Conservation (phyloP, 306 rosid species). For the Cyamopsis tetragonoloba region DNA sequence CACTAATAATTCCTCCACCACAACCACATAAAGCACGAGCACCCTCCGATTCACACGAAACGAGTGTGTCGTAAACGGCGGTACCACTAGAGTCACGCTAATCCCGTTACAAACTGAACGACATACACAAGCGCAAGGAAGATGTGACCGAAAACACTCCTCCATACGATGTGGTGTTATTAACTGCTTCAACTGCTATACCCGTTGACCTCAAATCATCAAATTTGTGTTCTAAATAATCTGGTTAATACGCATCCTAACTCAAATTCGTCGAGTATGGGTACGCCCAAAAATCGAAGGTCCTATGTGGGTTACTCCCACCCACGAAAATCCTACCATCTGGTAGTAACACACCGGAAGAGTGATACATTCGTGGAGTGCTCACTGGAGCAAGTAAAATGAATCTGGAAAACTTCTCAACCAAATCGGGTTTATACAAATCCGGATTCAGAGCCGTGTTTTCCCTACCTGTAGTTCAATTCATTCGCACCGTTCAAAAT, state of each 20-base stretch:
- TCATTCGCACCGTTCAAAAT: constrained; percentile 66
- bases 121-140: constrained; percentile 15
- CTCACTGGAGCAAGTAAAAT: constrained; percentile 35
- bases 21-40: constrained; percentile 32
- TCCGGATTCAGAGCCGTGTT: constrained; percentile 51
- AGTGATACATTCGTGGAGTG: constrained; percentile 66
- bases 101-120: constrained; percentile 6
- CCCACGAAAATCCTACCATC: constrained; percentile 75
- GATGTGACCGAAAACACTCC: constrained; percentile 37
- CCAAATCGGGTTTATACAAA: constrained; percentile 33
- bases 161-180: constrained; percentile 33
- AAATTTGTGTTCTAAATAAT: constrained; percentile 36
- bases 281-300: constrained; percentile 44
- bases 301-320: constrained; percentile 69
- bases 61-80: constrained; percentile 76
- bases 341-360: constrained; percentile 53
- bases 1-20: constrained; percentile 15
- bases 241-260: constrained; percentile 58
- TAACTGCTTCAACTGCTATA: constrained; percentile 30
- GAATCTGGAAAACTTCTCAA: constrained; percentile 27
- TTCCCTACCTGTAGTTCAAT: constrained; percentile 76
- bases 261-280: constrained; percentile 63
- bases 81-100: constrained; percentile 39
- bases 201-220: constrained; percentile 32
- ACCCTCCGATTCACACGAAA: constrained; percentile 63